Percentiles rank a stretch among this genome's conserved stretches.
Conservation (phyloP, 805 yeast species). For the Wickerhamomyces chaumierensis region DNA sequence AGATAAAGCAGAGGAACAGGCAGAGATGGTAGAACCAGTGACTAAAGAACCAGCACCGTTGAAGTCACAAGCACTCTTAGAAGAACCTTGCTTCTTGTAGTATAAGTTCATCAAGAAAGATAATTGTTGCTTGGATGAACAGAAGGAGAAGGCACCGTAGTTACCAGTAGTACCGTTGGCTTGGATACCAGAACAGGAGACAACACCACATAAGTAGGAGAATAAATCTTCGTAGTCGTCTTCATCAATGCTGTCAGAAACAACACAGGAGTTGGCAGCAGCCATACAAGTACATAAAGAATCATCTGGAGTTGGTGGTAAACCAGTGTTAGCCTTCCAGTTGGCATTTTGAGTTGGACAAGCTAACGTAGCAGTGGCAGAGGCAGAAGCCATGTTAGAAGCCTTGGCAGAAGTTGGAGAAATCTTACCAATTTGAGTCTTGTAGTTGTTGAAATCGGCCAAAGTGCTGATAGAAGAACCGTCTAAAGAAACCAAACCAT, state of each 20-base stretch:
- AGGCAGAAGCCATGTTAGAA: slow-evolving; percentile 26
- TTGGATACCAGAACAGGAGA: slow-evolving; percentile 49
- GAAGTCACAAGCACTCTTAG: slow-evolving; percentile 49
- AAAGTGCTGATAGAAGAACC: slow-evolving; percentile 42
- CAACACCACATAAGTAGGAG: slow-evolving; percentile 42
- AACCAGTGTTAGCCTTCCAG: slow-evolving; percentile 57
- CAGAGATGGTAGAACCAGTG: slow-evolving; percentile 32
- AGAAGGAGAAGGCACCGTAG: slow-evolving; percentile 68
- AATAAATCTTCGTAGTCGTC: slow-evolving; percentile 53
- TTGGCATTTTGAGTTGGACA: slow-evolving; percentile 48
- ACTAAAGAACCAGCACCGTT: slow-evolving; percentile 52
- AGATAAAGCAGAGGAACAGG: slow-evolving; percentile 44
- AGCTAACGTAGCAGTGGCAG: slow-evolving; percentile 36
- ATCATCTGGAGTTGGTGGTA: slow-evolving; percentile 74
- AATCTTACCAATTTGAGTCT: slow-evolving; percentile 42
- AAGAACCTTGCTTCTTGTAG: slow-evolving; percentile 35
- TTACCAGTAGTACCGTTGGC: slow-evolving; percentile 53
- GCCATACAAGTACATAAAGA: slow-evolving; percentile 55
- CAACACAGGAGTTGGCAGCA: slow-evolving; percentile 46
- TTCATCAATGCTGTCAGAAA: slow-evolving; percentile 37
- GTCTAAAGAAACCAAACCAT: slow-evolving; percentile 56
- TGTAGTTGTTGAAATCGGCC: slow-evolving; percentile 53
- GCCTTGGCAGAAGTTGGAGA: slow-evolving; percentile 39
- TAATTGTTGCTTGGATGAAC: slow-evolving; percentile 53
- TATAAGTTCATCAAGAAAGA: slow-evolving; percentile 56